phyloP scores from a whole-genome alignment of 768 basidiomycete species.

The Tricholoma sp. region DNA sequence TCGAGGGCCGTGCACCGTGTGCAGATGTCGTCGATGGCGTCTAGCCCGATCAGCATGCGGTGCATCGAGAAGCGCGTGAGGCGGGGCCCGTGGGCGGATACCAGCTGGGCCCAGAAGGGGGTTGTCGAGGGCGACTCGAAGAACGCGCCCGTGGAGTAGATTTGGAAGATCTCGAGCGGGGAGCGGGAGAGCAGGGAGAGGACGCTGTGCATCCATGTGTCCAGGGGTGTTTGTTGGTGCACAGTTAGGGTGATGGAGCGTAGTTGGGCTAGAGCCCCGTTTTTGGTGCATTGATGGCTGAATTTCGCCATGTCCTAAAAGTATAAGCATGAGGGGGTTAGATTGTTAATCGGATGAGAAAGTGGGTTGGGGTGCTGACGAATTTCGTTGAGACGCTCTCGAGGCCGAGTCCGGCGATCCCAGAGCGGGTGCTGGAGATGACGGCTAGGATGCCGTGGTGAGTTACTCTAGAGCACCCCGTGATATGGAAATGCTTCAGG shows the following conservation, averaged over 20 bases:
- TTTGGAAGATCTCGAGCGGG: constrained; percentile 56
- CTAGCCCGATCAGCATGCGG: constrained; percentile 51
- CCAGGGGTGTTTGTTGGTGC: constrained; percentile 28
- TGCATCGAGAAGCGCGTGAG: constrained; percentile 60
- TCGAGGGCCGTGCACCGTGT: constrained; percentile 46
- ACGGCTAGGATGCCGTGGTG: constrained; percentile 53
- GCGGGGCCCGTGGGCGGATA: constrained; percentile 43
- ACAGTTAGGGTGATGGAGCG: constrained; percentile 56
- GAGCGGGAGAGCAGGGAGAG: constrained; percentile 37
- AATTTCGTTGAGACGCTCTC: constrained; percentile 60
- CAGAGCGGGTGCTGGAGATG: constrained; percentile 36
- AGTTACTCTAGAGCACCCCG: constrained; percentile 68
- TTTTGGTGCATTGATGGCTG: constrained; percentile 28
- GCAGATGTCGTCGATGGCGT: constrained; percentile 51
- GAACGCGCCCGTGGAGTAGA: constrained; percentile 48
- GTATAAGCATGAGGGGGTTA: no score
- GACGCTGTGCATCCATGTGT: constrained; percentile 42
- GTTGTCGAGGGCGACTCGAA: constrained; percentile 35
- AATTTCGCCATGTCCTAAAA: constrained; percentile 51
- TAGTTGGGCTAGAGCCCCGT: constrained; percentile 37
- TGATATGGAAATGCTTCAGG: constrained; percentile 54
- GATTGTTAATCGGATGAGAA: neutral
- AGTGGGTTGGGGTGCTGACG: constrained; percentile 42
- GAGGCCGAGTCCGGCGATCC: constrained; percentile 51
- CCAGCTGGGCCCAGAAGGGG: constrained; percentile 46